Evolutionary conservation across 2,329 filamentous ascomycete genomes (phyloP), one percentile per base, ranked within the genome.

Genomic region (Paecilomyces sp.): DNA sequence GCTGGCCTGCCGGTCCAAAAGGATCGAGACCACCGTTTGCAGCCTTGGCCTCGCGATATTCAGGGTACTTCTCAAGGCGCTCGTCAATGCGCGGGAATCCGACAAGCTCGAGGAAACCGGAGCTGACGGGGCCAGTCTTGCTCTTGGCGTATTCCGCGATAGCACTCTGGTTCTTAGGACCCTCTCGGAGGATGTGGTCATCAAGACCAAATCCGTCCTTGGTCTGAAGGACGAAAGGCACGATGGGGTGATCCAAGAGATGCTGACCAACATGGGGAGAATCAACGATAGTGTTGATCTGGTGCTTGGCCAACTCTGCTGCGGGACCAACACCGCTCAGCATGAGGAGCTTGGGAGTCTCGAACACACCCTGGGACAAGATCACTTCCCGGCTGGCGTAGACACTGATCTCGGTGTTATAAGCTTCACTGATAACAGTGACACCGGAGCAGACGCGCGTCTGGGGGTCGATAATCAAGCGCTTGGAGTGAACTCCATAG

Each of bases 61-160:
- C 75, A 1, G 74, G 70, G 58, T 77, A 76, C 47, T 77, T 79
- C 58, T 80, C 75, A 0, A 87, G 73, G 34, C 78, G 65, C n/a
- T 79, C 68, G 65, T 87, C 84, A 57, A 85, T 83, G 18, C 84
- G 80, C 2, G 84, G 83, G 63, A 88, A 82, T 0, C 81, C 85
- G 4, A 85, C 80, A 15, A 88, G 57, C 57, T 82, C 79, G 7
- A 81, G 73, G 13, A 81, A 69, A 7, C 74, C 76, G n/a, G 73
- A 77, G 25, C 73, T 66, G 3, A 75, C 59, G 1, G 77, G 76
- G 59, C 66, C 82, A 70, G 54, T 74, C 72, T 64, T 74, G 70
- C 75, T 65, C 69, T 75, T 68, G 69, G 71, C 60, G 65, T 74
- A 80, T 64, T 67, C 61, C 3, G 68, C 59, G 12, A 77, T 67